Percentiles rank a stretch among this genome's conserved stretches.
Conservation (phyloP, 805 yeast genomes). For the Nakazawaea populi region DNA sequence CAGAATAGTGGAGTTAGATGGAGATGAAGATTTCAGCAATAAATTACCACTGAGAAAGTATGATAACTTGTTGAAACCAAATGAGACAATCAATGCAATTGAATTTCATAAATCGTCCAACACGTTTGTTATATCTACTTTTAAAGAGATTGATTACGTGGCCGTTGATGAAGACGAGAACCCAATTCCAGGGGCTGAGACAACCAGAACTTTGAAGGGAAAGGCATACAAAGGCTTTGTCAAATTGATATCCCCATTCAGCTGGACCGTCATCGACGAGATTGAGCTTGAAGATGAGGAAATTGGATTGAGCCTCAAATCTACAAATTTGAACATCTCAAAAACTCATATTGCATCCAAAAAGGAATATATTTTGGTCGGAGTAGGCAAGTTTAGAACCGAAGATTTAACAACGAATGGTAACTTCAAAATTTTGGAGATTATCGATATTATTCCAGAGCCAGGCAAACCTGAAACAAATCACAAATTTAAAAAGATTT, state of each 20-base stretch:
- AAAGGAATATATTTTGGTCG: slow-evolving; percentile 70
- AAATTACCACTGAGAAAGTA: slow-evolving; percentile 53
- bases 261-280: slow-evolving; percentile 73
- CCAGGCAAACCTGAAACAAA: slow-evolving; percentile 82
- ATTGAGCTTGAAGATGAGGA: slow-evolving; percentile 65
- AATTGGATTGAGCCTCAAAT: slow-evolving; percentile 49
- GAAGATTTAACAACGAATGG: slow-evolving; percentile 85
- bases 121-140: slow-evolving; percentile 57
- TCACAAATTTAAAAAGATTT: slow-evolving; percentile 67
- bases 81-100: slow-evolving; percentile 58
- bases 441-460: slow-evolving; percentile 82
- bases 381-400: slow-evolving; percentile 66
- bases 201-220: slow-evolving; percentile 48
- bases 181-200: slow-evolving; percentile 49
- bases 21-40: slow-evolving; percentile 41
- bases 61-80: slow-evolving; percentile 25
- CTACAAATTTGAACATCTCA: slow-evolving; percentile 44
- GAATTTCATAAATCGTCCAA: slow-evolving; percentile 64
- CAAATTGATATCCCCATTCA: slow-evolving; percentile 62
- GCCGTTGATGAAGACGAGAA: slow-evolving; percentile 73
- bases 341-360: slow-evolving; percentile 12
- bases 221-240: slow-evolving; percentile 53
- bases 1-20: slow-evolving; percentile 47
- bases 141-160: slow-evolving; percentile 50
- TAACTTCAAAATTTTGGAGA: slow-evolving; percentile 63